Conservation (phyloP, 225 moss, liverwort and hornwort species). For the Rhytidiadelphus loreus region DNA sequence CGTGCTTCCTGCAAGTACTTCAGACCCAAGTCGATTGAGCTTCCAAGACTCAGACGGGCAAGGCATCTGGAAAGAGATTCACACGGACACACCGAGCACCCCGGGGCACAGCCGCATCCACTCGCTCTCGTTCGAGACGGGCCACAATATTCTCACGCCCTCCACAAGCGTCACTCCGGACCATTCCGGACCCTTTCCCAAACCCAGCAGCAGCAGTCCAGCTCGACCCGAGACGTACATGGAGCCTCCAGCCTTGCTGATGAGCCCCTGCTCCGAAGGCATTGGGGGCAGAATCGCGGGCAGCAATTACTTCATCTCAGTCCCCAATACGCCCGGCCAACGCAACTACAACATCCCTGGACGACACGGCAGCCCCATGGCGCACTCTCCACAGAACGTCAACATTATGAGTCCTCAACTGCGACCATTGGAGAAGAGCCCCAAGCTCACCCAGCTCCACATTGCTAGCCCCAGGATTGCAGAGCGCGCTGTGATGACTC, state of each 20-base stretch:
- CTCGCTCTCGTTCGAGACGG: background rate
- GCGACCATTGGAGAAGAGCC: slow-evolving; percentile 17
- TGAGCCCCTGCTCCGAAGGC: slow-evolving; percentile 4
- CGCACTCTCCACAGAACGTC: slow-evolving; percentile 25
- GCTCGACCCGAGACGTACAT: background rate
- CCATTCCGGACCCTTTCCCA: background rate
- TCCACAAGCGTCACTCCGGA: background rate
- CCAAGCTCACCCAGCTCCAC: slow-evolving; percentile 39
- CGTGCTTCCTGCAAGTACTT: background rate
- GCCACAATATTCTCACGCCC: slow-evolving; percentile 8
- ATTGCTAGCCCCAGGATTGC: slow-evolving; percentile 15
- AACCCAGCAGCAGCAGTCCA: background rate
- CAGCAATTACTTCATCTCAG: slow-evolving; percentile 10
- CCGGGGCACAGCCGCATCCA: background rate
- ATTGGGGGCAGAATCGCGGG: background rate
- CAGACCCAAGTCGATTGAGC: slow-evolving; percentile 4
- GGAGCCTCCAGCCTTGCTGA: background rate
- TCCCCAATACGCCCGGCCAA: slow-evolving; percentile 1
- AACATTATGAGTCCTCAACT: slow-evolving; percentile 30
- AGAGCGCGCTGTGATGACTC: slow-evolving; percentile 1
- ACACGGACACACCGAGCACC: slow-evolving; percentile 29
- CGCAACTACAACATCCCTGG: background rate
- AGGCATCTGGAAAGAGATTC: slow-evolving; percentile 42
- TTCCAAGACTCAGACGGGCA: slow-evolving; percentile 28
- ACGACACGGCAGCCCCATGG: slow-evolving; percentile 1